Evolutionary conservation across 164 flowering plant genomes (phyloP).

Genomic region (Macadamia integrifolia): DNA sequence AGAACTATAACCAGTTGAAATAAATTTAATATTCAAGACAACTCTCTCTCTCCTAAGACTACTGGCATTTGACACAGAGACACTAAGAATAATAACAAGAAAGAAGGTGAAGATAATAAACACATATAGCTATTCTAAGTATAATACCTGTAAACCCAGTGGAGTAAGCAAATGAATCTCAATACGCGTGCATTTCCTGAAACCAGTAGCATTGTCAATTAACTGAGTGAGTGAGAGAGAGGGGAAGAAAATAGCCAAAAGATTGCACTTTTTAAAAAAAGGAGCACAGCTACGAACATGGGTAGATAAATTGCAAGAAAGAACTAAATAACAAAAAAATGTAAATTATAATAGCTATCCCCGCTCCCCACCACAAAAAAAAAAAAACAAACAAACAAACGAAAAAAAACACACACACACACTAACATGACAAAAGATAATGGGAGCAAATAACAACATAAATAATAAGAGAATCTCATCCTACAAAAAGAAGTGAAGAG

Average conservation of each 20-base stretch:
- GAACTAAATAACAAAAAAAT: not conserved
- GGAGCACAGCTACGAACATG: not conserved
- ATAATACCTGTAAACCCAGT: conserved; percentile 83
- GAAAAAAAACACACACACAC: too few relatives aligned
- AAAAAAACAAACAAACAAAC: not conserved
- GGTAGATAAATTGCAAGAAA: not conserved
- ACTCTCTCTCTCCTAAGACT: not conserved
- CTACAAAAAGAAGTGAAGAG: too few relatives aligned
- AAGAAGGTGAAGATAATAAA: not conserved
- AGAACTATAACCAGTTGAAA: not conserved
- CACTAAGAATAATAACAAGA: not conserved
- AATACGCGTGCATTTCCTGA: conserved; percentile 96
- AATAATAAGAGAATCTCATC: too few relatives aligned
- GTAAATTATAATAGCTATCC: too few relatives aligned
- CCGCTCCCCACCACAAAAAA: too few relatives aligned
- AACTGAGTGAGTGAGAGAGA: not conserved
- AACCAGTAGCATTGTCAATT: not conserved
- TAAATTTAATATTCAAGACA: not conserved
- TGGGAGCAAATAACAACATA: too few relatives aligned
- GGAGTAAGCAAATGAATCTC: conserved; percentile 91
- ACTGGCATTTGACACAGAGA: not conserved
- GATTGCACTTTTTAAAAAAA: too few relatives aligned
- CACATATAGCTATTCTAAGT: not conserved
- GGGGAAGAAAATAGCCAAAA: too few relatives aligned
- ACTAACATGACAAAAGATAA: too few relatives aligned